Evolutionary conservation across 257 asterid genomes (phyloP).

Genomic region (Solanum paucissectum): DNA sequence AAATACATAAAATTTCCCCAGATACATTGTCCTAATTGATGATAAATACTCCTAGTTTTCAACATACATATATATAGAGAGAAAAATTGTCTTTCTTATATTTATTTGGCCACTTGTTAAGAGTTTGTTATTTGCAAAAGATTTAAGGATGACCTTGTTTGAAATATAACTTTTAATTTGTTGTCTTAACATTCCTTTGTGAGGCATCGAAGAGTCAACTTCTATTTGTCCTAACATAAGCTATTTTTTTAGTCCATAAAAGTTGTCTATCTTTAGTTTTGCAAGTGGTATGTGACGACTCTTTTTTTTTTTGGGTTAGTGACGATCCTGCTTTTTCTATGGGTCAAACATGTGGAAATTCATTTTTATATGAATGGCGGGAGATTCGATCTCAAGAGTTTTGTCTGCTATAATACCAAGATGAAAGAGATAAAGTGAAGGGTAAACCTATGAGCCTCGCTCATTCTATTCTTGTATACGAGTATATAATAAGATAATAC

Average conservation of each 20-base stretch:
- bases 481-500: too few relatives aligned
- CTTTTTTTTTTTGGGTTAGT: neutral
- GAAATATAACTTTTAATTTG: neutral
- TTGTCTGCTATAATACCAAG: too few relatives aligned
- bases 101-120: neutral
- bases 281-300: neutral
- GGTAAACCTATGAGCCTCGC: too few relatives aligned
- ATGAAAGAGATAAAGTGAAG: too few relatives aligned
- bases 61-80: neutral
- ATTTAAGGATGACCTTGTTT: neutral
- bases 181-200: neutral
- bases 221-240: neutral
- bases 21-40: constrained; percentile 11
- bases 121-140: neutral
- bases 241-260: neutral
- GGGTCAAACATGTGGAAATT: too few relatives aligned
- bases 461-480: too few relatives aligned
- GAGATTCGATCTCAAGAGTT: too few relatives aligned
- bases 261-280: neutral
- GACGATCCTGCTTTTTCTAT: too few relatives aligned
- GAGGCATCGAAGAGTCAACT: neutral
- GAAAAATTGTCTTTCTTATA: neutral
- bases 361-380: too few relatives aligned
- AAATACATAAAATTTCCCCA: constrained; percentile 8
- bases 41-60: neutral